A percentile compares a stretch with the other conserved stretches of the same genome.
phyloP scores from a whole-genome alignment of 2,329 filamentous ascomycete species.

The Didymella exigua region DNA sequence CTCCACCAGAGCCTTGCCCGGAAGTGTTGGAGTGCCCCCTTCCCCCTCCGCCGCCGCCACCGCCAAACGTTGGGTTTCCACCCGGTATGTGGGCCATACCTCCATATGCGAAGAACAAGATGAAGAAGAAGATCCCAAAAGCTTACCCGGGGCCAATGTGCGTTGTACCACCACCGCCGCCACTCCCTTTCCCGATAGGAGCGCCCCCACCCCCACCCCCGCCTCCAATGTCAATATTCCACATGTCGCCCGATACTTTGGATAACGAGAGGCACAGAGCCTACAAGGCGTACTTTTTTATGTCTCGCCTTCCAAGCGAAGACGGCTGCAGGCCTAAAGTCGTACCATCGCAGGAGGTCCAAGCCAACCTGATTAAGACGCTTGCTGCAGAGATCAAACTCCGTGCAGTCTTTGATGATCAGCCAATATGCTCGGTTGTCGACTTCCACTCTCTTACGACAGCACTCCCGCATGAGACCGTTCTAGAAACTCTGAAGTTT shows the following conservation, averaged over 20 bases:
- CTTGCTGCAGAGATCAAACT: conserved; percentile 32
- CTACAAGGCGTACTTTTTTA: conserved; percentile 33
- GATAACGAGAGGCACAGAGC: conserved; percentile 19
- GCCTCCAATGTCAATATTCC: neutral
- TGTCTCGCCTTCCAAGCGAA: conserved; percentile 30
- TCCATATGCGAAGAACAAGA: neutral
- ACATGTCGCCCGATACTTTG: conserved; percentile 2
- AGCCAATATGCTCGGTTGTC: conserved; percentile 11
- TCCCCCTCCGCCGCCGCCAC: neutral
- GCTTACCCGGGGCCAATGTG: neutral
- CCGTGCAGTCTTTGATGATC: conserved; percentile 26
- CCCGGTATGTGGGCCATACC: neutral
- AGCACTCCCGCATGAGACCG: conserved; percentile 64
- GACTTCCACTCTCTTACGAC: conserved; percentile 60
- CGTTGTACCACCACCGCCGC: neutral
- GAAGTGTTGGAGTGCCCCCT: neutral
- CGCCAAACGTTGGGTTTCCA: neutral
- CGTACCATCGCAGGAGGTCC: conserved; percentile 13
- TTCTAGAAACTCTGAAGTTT: conserved; percentile 62
- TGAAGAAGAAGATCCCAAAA: neutral
- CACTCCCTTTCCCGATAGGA: neutral
- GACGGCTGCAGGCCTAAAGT: conserved; percentile 18
- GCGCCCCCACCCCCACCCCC: neutral
- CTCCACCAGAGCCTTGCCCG: neutral
- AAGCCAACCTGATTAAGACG: conserved; percentile 34